Base-by-base conservation (phyloP, 306 rosid genomes). In the Medicago lupulina region DNA sequence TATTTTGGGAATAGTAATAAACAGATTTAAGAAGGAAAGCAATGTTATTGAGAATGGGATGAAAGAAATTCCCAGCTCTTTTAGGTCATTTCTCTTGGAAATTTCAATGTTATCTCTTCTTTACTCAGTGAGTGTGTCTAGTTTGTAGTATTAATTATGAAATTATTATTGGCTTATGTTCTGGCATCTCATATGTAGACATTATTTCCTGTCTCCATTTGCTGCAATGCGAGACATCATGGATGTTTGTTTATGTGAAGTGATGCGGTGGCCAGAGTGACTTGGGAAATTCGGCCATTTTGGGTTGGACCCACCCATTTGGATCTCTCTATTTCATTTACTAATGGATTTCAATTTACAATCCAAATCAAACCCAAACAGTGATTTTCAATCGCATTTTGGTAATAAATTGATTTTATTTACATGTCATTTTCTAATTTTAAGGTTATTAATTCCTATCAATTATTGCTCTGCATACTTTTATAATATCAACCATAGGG, bases 1-100 rank as follows among this genome's bases (percentile, higher is more conserved):
- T 88, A 88, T 83, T 82, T 82, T 85, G 85, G 71, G 79, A 82
- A 79, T 85, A 80, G 80, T 62, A 92, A 86, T 79, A 85, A 58
- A 12, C 25, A 58, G 16, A 58, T 58, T 58, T 58, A 8, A 58
- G 31, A 28, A 28, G 31, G 31, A 28, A 28, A 28, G 9, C 16
- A 21, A 25, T 19, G 4, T 10, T 23, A 23, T 25, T 57, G 34
- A 57, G 34, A 57, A 19, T 19, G 15, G 60, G 14, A 54, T 54
- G 31, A 54, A 54, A 3, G 11, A 55, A 54, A 55, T 11, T 55
- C 31, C 2, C 6, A 12, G 51, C 14, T 46, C 1, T 46, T 2
- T 12, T 44, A 4, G 51, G 7, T 46, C 51, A 12, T 46, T 46
- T 13, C 16, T 34, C 38, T 34, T 34, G 15, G 11, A 55, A 55